Base-by-base conservation (phyloP, 2,329 filamentous ascomycete species). In the Ascochyta lentis region DNA sequence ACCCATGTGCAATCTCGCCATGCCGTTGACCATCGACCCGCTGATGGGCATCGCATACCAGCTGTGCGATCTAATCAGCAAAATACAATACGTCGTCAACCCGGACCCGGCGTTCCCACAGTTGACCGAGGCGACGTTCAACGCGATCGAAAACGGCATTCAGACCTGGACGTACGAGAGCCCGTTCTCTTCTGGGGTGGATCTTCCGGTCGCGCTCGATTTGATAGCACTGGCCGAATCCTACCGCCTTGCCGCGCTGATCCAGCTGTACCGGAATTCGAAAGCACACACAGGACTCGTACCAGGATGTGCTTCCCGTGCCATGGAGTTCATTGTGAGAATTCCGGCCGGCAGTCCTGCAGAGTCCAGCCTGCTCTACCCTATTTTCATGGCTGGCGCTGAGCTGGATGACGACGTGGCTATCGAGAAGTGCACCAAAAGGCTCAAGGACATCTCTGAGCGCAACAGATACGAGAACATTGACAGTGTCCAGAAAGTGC, bases 31-130 rank as follows among this genome's bases (percentile, higher is more conserved):
- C 3, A 70, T 75, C 26, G 72, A 75, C 45, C 72, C 72, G 3
- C 56, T 75, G 4, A 75, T 75, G 72, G 72, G 72, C 12, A 72
- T 75, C 7, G 65, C 67, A 4, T 74, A 74, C 44, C 64, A 73
- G 43, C 58, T 75, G 8, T 75, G 70, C 56, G 64, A 68, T 7
- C 60, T 73, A 5, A 73, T 74, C 41, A 67, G 65, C 23, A 66
- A 69, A 13, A 75, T 75, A 7, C 71, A 71, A 55, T 73, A 72
- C 38, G 64, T 75, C 2, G 70, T 64, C n/a, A 59, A 64, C 2
- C 56, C 65, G n/a, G 66, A 67, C 34, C 67, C 71, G 6, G 70
- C 71, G 3, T 75, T 74, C 47, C 72, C 71, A 1, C 61, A 68
- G 19, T 63, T 72, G 16, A 68, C 69, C 5, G 65, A 72, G 56